Percentiles rank a stretch among this genome's conserved stretches.
These are phyloP conservation scores for Neurospora sp. DNA, from an alignment of 495 filamentous ascomycete species.

Conservation along the genomic window DNA sequence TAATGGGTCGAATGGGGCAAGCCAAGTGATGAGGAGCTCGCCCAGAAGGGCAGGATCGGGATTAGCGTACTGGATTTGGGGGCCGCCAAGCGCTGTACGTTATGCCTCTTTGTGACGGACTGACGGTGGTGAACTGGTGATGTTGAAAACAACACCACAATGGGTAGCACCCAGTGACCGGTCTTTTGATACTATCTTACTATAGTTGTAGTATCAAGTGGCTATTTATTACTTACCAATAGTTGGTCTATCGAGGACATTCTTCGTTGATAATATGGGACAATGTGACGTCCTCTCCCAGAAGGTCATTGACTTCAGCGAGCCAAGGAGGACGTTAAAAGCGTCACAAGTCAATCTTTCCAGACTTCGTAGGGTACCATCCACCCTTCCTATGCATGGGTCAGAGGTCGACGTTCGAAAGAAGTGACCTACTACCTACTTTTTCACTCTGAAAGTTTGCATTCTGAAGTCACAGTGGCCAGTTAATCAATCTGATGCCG, in stretches of 20 bases:
- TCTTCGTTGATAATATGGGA: background rate
- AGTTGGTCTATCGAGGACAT: background rate
- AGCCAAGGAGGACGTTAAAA: background rate
- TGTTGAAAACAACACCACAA: background rate
- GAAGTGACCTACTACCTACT: background rate
- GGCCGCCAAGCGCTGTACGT: background rate
- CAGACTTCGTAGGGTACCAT: background rate
- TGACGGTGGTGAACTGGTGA: background rate
- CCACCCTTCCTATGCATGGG: background rate
- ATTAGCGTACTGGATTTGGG: background rate
- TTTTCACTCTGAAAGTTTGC: background rate
- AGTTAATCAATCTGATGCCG: background rate
- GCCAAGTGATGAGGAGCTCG: background rate
- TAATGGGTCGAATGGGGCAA: background rate
- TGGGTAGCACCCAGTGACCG: background rate
- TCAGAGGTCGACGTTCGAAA: background rate
- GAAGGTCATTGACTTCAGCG: background rate
- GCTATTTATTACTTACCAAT: background rate
- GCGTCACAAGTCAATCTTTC: background rate
- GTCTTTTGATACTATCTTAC: background rate
- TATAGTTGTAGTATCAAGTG: background rate
- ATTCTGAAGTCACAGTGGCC: background rate
- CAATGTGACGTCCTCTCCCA: background rate
- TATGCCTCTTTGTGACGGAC: background rate
- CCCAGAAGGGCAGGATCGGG: background rate